Evolutionary conservation across 306 rosid species (phyloP), one percentile per base, ranked within the genome.

Genomic region (Fragaria vesca): DNA sequence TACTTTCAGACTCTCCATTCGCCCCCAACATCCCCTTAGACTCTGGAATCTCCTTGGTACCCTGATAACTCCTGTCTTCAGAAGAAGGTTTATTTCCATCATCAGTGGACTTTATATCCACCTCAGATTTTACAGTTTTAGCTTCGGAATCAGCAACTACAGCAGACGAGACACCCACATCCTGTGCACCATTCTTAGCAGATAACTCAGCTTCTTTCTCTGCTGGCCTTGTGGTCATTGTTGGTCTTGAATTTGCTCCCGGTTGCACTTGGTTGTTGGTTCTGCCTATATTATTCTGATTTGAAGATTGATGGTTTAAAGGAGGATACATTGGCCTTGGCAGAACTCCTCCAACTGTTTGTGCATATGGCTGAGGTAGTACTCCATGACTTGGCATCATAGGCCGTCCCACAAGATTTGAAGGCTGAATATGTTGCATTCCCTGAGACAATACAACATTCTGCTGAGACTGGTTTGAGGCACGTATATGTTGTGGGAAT

Each of bases 341-440:
- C n/a, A 80, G 86, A 78, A 79, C 72, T 70, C 83, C 81, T 81
- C 42, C 42, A 6, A 82, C 74, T 80, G 89, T 63, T 76, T 91
- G 97, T 50, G 83, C 70, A 77, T 81, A 83, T 48, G 93, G 86
- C 78, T 83, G 94, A 55, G 82, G 61, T 36, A 83, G 90, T 42
- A 84, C 80, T 60, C 86, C 87, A 61, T 86, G 92, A 86, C 78
- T 85, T 66, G 88, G 89, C 77, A 83, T 38, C 81, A 79, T 32
- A 70, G 88, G 88, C 82, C 89, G 87, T 75, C 92, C 97, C 1
- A 73, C 87, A 57, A 82, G 81, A 87, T 84, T 92, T 83, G 80
- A 90, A 71, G 97, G 75, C 57, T 82, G 89, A 79, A 42, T 78
- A 38, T 78, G 88, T 50, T 83, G 94, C 78, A 80, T 28, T 69